These are phyloP conservation scores for Euphorbia corollata DNA, from an alignment of 441 rosid genomes.

Conservation along the genomic window DNA sequence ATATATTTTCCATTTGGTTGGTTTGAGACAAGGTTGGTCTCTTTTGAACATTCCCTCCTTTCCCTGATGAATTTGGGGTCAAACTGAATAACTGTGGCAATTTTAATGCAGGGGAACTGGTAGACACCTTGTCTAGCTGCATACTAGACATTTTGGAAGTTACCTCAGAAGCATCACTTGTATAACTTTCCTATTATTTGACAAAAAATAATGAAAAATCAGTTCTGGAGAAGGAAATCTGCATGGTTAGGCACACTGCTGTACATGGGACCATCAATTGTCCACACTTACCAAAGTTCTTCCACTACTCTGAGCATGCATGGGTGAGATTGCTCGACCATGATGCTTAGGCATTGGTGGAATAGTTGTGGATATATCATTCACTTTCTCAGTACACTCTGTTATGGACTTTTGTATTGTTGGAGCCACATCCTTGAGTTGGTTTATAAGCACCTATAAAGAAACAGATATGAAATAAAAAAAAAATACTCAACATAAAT, in stretches of 20 bases:
- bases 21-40: conserved; percentile 49
- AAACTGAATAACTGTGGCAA: conserved; percentile 89
- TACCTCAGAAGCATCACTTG: conserved; percentile 61
- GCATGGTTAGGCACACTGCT: conserved; percentile 1
- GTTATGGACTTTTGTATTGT: conserved; percentile 80
- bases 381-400: conserved; percentile 77
- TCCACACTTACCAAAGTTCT: conserved; percentile 48
- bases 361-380: conserved; percentile 58
- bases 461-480: conserved; percentile 22
- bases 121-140: conserved; percentile 76
- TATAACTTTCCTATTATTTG: conserved; percentile 57
- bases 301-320: conserved; percentile 75
- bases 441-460: conserved; percentile 86
- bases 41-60: conserved; percentile 69
- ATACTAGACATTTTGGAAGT: conserved; percentile 61
- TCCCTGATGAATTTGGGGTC: conserved; percentile 87
- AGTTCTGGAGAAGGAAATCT: conserved; percentile 6
- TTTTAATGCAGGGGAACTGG: conserved; percentile 69
- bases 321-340: conserved; percentile 51
- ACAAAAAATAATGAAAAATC: conserved; percentile 7
- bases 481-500: conserved; percentile 17
- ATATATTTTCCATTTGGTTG: conserved; percentile 53
- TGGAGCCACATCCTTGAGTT: conserved; percentile 91
- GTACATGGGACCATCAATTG: conserved; percentile 10
- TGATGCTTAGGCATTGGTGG: conserved; percentile 56